phyloP scores from a whole-genome alignment of 768 basidiomycete genomes.

The Rhodotorula toruloides region DNA sequence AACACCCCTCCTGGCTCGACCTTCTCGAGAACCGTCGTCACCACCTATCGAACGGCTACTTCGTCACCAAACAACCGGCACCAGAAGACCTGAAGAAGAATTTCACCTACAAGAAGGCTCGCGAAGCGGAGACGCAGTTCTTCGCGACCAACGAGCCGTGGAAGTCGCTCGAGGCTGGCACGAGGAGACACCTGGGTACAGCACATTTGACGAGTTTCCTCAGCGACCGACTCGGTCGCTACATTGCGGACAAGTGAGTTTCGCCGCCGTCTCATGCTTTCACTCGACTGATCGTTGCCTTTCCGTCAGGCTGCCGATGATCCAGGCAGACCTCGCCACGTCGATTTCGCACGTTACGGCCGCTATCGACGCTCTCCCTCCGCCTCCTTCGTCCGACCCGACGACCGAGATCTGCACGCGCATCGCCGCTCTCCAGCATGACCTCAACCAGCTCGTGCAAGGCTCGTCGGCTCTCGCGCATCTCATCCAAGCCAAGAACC shows the following conservation, averaged over 20 bases:
- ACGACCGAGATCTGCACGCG: slow-evolving; percentile 27
- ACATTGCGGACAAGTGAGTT: slow-evolving; percentile 56
- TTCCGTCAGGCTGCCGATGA: slow-evolving; percentile 20
- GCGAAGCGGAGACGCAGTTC: slow-evolving; percentile 50
- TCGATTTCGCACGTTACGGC: background rate
- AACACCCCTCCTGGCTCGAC: slow-evolving; percentile 43
- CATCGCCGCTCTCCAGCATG: slow-evolving; percentile 5
- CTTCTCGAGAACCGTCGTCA: slow-evolving; percentile 24
- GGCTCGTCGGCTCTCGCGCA: slow-evolving; percentile 10
- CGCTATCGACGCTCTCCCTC: background rate
- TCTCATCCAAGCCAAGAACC: slow-evolving; percentile 29
- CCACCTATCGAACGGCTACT: slow-evolving; percentile 34
- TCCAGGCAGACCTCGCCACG: slow-evolving; percentile 4
- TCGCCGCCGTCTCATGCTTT: too few relatives aligned
- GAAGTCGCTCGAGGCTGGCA: slow-evolving; percentile 44
- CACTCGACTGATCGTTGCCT: background rate
- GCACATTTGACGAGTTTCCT: slow-evolving; percentile 55
- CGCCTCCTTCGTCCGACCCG: slow-evolving; percentile 35
- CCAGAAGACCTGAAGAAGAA: slow-evolving; percentile 53
- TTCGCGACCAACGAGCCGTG: slow-evolving; percentile 57
- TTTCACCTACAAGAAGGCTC: slow-evolving; percentile 47
- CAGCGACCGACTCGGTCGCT: slow-evolving; percentile 54
- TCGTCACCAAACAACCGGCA: slow-evolving; percentile 55
- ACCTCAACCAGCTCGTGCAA: slow-evolving; percentile 13
- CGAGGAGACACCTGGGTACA: slow-evolving; percentile 55